phyloP scores from a whole-genome alignment of 129 eudicot species.

The Rutidosis leptorrhynchoides region DNA sequence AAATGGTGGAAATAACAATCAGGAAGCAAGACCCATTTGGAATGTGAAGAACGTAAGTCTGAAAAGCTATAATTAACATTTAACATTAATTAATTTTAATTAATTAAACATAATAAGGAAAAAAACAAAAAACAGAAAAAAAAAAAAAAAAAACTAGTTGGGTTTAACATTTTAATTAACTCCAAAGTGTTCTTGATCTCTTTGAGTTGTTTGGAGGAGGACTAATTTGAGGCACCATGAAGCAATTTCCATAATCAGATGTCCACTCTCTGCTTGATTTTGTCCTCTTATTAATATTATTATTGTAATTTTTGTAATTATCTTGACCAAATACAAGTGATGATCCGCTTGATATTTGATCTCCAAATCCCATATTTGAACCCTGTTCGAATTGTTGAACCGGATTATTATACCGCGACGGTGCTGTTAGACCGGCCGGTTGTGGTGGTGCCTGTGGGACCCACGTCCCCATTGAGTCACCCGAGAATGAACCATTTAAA shows the following conservation, averaged over 20 bases:
- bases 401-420: constrained; percentile 1
- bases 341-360: constrained; percentile 29
- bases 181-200: constrained; percentile 51
- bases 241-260: constrained; percentile 46
- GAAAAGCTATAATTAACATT: too few relatives aligned
- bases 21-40: too few relatives aligned
- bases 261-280: constrained; percentile 43
- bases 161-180: constrained; percentile 5
- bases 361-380: constrained; percentile 37
- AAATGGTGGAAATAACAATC: too few relatives aligned
- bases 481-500: constrained; percentile 23
- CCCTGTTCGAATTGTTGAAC: constrained; percentile 23
- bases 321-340: constrained; percentile 12
- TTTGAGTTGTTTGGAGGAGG: constrained; percentile 34
- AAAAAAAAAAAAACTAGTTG: constrained; percentile 1
- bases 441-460: constrained; percentile 66
- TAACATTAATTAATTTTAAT: too few relatives aligned
- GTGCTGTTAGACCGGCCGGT: neutral
- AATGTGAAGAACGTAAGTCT: too few relatives aligned
- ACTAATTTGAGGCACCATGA: constrained; percentile 67
- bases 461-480: constrained; percentile 52
- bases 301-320: neutral
- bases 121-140: neutral
- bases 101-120: constrained; percentile 16
- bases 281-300: constrained; percentile 1